Evolutionary conservation across 2,329 filamentous ascomycete genomes (phyloP).

Genomic region (Monilinia fructicola): DNA sequence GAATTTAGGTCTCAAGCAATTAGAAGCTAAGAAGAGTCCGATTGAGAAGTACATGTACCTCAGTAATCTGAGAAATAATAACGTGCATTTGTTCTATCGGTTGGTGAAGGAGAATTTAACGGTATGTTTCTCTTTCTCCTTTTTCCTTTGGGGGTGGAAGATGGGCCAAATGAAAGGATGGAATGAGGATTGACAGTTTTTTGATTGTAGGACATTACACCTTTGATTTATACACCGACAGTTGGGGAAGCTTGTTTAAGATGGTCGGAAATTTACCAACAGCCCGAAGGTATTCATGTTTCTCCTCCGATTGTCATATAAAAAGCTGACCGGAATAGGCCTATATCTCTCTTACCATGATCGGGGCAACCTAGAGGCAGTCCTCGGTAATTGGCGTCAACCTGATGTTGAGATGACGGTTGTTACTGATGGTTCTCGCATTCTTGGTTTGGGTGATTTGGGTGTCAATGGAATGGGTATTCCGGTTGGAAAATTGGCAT

Average conservation of each 20-base stretch:
- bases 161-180: background rate
- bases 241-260: conserved; percentile 71
- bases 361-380: conserved; percentile 61
- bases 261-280: conserved; percentile 74
- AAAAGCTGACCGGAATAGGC: conserved; percentile 31
- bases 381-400: conserved; percentile 71
- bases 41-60: conserved; percentile 41
- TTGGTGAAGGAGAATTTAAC: conserved; percentile 36
- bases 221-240: conserved; percentile 60
- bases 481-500: conserved; percentile 75
- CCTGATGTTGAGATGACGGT: conserved; percentile 60
- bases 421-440: conserved; percentile 60
- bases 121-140: conserved; percentile 25
- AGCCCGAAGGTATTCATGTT: conserved; percentile 57
- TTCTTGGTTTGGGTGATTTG: conserved; percentile 77
- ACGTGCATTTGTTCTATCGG: conserved; percentile 39
- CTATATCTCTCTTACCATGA: conserved; percentile 71
- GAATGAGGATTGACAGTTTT: background rate
- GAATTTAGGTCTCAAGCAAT: conserved; percentile 36
- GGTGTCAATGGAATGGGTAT: conserved; percentile 83
- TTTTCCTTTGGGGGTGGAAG: background rate
- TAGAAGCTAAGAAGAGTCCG: conserved; percentile 34
- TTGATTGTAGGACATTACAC: conserved; percentile 45
- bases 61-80: conserved; percentile 37
- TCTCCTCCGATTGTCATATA: too few relatives aligned